Conservation (phyloP, 495 filamentous ascomycete species). For the Neurospora sp. region DNA sequence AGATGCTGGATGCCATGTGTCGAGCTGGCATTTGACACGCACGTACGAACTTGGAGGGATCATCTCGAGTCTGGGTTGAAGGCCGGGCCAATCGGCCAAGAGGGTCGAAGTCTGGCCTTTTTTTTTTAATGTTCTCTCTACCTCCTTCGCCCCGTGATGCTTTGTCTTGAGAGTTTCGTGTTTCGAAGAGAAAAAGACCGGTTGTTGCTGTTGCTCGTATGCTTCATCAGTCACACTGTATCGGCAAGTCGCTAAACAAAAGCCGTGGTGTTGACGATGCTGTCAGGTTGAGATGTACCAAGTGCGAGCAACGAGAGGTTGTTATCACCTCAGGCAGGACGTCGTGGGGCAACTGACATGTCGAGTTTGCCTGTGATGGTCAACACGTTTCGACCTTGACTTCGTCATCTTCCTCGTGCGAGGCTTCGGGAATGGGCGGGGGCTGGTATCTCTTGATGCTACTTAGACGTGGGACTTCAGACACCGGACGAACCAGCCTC, state of each 20-base stretch:
- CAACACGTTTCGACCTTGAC: background rate
- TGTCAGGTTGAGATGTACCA: background rate
- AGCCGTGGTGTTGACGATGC: background rate
- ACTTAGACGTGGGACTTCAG: background rate
- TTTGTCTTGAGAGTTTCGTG: background rate
- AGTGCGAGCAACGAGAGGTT: background rate
- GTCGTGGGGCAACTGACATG: background rate
- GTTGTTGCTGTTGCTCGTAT: background rate
- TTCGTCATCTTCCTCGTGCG: background rate
- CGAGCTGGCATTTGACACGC: background rate
- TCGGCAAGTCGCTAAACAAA: background rate
- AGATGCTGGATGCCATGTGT: background rate
- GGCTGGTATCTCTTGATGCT: background rate
- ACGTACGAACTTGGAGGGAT: background rate
- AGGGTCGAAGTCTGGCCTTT: background rate
- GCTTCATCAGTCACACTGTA: background rate
- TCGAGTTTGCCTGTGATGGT: background rate
- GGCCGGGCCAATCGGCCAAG: background rate
- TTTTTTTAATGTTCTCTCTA: background rate
- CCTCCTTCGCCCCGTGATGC: background rate
- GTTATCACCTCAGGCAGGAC: background rate
- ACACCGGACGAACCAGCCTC: background rate
- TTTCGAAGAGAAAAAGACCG: background rate
- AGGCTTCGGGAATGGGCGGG: background rate
- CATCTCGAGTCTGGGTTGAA: background rate